Evolutionary conservation across 768 basidiomycete genomes (phyloP).

Genomic region (Pisolithus microcarpus): DNA sequence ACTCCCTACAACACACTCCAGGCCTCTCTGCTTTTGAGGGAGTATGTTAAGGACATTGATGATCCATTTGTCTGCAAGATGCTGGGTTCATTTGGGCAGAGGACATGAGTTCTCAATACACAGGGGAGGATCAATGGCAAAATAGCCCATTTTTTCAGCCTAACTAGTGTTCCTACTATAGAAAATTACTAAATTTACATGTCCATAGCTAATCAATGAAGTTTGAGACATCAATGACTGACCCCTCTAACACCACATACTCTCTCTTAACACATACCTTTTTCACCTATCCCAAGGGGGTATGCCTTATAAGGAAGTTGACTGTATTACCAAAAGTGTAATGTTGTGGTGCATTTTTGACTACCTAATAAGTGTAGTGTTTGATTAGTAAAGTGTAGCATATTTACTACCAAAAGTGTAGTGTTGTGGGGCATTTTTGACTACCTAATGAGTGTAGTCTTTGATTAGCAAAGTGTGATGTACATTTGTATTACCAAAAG

Average conservation of each 20-base stretch:
- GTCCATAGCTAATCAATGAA: background rate
- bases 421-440: too few species aligned
- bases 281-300: constrained; percentile 1
- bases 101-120: constrained; percentile 10
- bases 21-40: constrained; percentile 4
- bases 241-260: constrained; percentile 1
- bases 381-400: too few species aligned
- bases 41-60: constrained; percentile 14
- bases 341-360: too few species aligned
- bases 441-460: too few species aligned
- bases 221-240: background rate
- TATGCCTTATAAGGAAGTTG: constrained; percentile 1
- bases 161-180: background rate
- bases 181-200: background rate
- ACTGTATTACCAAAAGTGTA: too few species aligned
- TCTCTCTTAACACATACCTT: constrained; percentile 2
- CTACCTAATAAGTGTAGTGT: too few species aligned
- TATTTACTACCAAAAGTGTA: too few species aligned
- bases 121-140: background rate
- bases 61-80: constrained; percentile 18
- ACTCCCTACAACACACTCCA: background rate
- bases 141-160: background rate
- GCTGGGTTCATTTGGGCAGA: constrained; percentile 16
- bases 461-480: too few species aligned
- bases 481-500: too few species aligned